These are phyloP conservation scores for Stramenopiles sp. DNA, from an alignment of 352 stramenopile genomes.

Conservation along the genomic window DNA sequence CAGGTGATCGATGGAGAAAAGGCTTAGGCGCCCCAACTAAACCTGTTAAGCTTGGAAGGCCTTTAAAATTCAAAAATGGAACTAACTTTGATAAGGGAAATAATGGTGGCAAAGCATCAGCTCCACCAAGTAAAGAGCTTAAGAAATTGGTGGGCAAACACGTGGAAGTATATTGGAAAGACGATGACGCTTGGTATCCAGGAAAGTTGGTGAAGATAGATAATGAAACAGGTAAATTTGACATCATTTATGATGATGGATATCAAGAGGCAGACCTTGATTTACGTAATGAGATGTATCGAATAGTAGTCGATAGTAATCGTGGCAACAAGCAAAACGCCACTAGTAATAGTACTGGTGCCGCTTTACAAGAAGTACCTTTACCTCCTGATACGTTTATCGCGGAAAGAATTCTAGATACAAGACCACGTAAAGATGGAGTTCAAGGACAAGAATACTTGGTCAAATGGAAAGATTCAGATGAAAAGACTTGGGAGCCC, in stretches of 20 bases:
- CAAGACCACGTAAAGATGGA: background rate
- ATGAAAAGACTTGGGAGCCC: background rate
- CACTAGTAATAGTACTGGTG: too few species aligned
- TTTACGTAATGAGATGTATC: background rate
- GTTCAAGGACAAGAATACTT: background rate
- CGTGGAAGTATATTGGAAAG: background rate
- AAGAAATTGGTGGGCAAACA: background rate
- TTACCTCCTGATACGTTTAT: background rate
- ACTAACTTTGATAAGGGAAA: background rate
- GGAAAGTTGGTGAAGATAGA: background rate
- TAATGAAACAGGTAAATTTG: background rate
- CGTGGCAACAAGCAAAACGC: too few species aligned
- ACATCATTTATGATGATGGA: background rate
- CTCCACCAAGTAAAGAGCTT: background rate
- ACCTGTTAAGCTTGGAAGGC: background rate
- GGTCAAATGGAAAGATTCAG: background rate
- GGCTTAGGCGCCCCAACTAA: background rate
- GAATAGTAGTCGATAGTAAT: too few species aligned
- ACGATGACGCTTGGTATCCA: background rate
- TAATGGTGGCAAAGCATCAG: background rate
- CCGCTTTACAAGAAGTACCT: too few species aligned
- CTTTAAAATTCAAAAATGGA: background rate
- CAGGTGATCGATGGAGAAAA: background rate
- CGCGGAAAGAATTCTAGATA: background rate
- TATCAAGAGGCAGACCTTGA: background rate